Percentiles rank a stretch among this genome's conserved stretches.
These are phyloP conservation scores for Talaromyces sp. DNA, from an alignment of 2,329 filamentous ascomycete species.

Conservation along the genomic window DNA sequence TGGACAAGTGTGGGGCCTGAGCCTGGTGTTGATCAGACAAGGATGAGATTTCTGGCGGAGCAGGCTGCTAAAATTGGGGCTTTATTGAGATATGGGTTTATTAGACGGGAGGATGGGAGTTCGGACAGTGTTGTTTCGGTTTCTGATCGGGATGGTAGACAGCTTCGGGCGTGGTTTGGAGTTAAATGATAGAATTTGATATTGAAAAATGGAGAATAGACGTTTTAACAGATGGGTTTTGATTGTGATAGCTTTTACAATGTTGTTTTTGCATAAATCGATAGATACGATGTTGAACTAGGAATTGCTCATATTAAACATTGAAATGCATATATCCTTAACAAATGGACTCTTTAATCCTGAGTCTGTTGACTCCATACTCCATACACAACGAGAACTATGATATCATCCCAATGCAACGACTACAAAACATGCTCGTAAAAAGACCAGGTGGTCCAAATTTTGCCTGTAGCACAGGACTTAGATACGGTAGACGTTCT, in stretches of 20 bases:
- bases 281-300: background rate
- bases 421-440: slow-evolving; percentile 23
- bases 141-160: background rate
- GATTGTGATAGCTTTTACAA: background rate
- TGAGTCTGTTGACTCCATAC: slow-evolving; percentile 22
- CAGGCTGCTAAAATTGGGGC: slow-evolving; percentile 3
- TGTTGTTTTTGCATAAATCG: background rate
- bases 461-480: slow-evolving; percentile 4
- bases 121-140: slow-evolving; percentile 1
- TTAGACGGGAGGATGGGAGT: background rate
- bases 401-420: slow-evolving; percentile 31
- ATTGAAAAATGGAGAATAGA: background rate
- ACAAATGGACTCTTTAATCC: slow-evolving; percentile 11
- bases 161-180: background rate
- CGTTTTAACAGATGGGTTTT: background rate
- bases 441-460: slow-evolving; percentile 6
- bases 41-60: background rate
- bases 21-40: background rate
- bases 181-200: background rate
- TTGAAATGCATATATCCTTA: slow-evolving; percentile 14
- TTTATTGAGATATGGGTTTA: slow-evolving; percentile 5
- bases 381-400: slow-evolving; percentile 25
- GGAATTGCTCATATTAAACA: slow-evolving; percentile 1
- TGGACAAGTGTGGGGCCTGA: background rate
- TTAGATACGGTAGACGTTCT: slow-evolving; percentile 72